Evolutionary conservation across 495 filamentous ascomycete species (phyloP), one percentile per base, ranked within the genome.

Genomic region (Penicillium bialowiezense): DNA sequence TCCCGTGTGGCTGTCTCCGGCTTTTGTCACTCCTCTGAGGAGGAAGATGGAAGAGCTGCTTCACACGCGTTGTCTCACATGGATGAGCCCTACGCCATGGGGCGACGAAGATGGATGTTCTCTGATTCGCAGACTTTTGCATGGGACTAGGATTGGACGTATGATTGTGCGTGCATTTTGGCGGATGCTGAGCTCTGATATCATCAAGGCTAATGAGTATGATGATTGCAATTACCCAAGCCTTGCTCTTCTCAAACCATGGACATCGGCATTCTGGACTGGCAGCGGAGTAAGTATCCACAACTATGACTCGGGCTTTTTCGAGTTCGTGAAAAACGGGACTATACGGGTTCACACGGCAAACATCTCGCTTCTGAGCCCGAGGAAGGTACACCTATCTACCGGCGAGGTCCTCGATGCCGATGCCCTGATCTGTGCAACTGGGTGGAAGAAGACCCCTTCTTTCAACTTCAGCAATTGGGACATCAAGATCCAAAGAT

Each of bases 241-340:
- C 45, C 31, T 34, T 14, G 31, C 31, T 34, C 5, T 10, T 34
- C 41, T 43, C 1, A 43, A 32, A 32, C 41, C 41, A 13, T 43
- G 79, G 78, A 64, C 63, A 9, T 46, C 67, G 0, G 49, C 76
- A 10, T 81, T 87, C 63, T 86, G 76, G 63, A 67, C 64, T 3
- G 82, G 71, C 0, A 71, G 62, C 12, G 66, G 67, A 15, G 70
- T 83, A 34, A 74, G 70, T 39, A 82, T 85, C 49, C 67, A 84
- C 33, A 86, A 86, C 63, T 85, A 82, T 48, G 71, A 73, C 3
- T 76, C 70, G 6, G 67, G 79, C 54, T 66, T 85, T 49, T 82
- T 79, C 49, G 73, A 81, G 2, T 55, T 74, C 1, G 67, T 87
- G 2, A 65, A 64, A 18, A 69, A 73, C 40, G 79, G 78, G 7